Evolutionary conservation across 176 grass and related monocot species (phyloP), one percentile per base, ranked within the genome.

Genomic region (Olyra latifolia): DNA sequence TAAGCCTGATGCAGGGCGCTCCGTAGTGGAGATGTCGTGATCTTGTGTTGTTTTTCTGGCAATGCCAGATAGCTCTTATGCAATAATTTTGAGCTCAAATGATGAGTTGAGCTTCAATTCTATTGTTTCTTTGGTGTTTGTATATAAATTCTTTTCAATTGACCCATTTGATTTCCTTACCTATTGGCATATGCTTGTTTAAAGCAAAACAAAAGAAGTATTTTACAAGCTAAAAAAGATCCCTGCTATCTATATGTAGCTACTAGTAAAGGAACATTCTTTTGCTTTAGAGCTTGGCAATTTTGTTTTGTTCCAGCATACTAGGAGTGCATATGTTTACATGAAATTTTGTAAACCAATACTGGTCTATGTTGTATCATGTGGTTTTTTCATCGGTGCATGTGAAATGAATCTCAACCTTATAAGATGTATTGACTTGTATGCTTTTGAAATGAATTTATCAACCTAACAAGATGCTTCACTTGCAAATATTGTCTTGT

Each of bases 161-260:
- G 75, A 84, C 72, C 45, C 30, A 44, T 80, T 84, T 39, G 25
- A 47, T 89, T 76, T 13, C 46, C 23, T 42, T 78, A 56, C 66
- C 68, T 72, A 13, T 66, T 49, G 67, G 60, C 69, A 62, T 16
- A 32, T 80, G 35, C 35, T 76, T 85, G 20, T 76, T 80, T 48
- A 74, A 68, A 77, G 58, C 62, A 73, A 7, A 4, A 50, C n/a
- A n/a, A 67, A 70, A 55, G 6, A 23, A 74, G 13, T 54, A 3
- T 11, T 19, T 52, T 50, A 62, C 70, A 58, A 66, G 48, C 50
- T 25, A 66, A 74, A 79, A 12, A 27, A 11, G 24, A n/a, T 0
- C 27, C 48, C 23, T 72, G 10, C 30, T 67, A 6, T 40, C 30
- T 39, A 62, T 78, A 49, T 19, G 57, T 19, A 74, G 19, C 75